Evolutionary conservation across 2,329 filamentous ascomycete species (phyloP), one percentile per base, ranked within the genome.

Genomic region (Colletotrichum eremochloae): DNA sequence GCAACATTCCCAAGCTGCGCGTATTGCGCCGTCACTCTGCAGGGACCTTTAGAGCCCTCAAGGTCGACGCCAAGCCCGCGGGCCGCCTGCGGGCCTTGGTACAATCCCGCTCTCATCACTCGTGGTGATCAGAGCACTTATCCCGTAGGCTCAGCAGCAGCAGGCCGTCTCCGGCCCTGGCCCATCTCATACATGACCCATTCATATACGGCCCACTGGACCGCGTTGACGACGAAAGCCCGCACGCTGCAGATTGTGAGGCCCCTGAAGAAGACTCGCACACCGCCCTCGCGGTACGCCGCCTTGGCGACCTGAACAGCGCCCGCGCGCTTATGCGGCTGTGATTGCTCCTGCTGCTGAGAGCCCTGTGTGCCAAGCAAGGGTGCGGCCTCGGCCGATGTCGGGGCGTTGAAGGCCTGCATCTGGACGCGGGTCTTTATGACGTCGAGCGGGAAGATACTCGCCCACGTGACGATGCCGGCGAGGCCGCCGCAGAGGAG

Each of bases 381-480:
- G 5, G 81, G 76, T 2, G 75, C 68, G 74, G 78, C 74, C 68
- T 77, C 68, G 75, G 71, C 36, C 53, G 72, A 42, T 57, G 71
- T 31, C 55, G 70, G 44, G 60, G 75, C 53, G 29, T 74, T 72
- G 15, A 80, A 79, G 5, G 80, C 82, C 81, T 96, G 94, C 1
- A 92, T 92, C 81, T 98, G 96, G n/a, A 98, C 88, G 65, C 94
- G 87, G 3, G 96, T 98, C 84, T 98, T 98, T 78, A 98, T 88
- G 58, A 97, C 92, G 81, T 98, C 96, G 20, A 98, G 83, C 0
- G 96, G 96, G 76, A 97, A 98, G 38, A 98, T 91, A 69, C 93
- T 96, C 5, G 90, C 91, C 96, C 96, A 98, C 0, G 95, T 97
- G 50, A 93, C 89, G 29, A 98, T 89, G 0, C 96, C 96, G 7